These are phyloP conservation scores for Staphylotrichum longicolle DNA, from an alignment of 495 filamentous ascomycete genomes.

Conservation along the genomic window DNA sequence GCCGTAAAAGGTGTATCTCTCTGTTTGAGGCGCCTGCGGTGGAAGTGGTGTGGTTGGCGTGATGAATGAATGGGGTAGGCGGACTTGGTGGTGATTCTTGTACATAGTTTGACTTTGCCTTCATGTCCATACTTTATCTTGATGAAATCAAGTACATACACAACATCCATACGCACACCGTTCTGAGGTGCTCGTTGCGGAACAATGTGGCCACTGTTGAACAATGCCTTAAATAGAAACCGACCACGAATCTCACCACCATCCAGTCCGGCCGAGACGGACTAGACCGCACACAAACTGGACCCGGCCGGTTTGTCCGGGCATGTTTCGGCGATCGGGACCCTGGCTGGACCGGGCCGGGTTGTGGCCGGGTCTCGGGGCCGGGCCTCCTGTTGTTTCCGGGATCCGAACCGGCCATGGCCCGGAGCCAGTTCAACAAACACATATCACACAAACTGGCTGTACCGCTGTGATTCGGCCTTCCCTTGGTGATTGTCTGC, in stretches of 20 bases:
- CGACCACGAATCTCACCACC: too few relatives aligned
- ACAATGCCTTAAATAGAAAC: too few relatives aligned
- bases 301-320: too few relatives aligned
- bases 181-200: too few relatives aligned
- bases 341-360: not conserved
- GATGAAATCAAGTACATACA: not conserved
- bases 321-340: not conserved
- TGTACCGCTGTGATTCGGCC: too few relatives aligned
- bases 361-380: not conserved
- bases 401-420: not conserved
- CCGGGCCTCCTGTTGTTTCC: not conserved
- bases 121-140: not conserved
- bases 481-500: too few relatives aligned
- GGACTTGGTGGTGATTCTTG: not conserved
- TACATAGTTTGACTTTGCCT: constrained; percentile 9
- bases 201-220: too few relatives aligned
- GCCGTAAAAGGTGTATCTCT: constrained; percentile 2
- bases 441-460: too few relatives aligned
- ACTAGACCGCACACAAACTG: not conserved
- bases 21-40: too few relatives aligned
- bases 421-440: too few relatives aligned
- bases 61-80: not conserved
- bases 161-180: too few relatives aligned
- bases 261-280: too few relatives aligned
- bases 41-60: not conserved